Percentiles rank a stretch among this genome's conserved stretches.
Conservation (phyloP, 2,329 filamentous ascomycete genomes). For the Didymella glomerata region DNA sequence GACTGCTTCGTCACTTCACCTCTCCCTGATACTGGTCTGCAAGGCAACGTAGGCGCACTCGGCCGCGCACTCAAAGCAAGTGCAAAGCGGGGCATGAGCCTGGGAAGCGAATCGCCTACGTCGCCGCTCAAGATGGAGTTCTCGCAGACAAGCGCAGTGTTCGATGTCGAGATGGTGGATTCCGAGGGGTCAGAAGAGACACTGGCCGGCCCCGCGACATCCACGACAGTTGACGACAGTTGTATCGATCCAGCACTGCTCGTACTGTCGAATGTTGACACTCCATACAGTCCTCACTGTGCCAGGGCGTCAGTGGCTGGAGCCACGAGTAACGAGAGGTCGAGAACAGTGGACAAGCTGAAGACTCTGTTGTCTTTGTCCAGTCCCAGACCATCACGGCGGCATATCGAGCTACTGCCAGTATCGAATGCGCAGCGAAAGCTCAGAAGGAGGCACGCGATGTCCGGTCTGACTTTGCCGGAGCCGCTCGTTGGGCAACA, state of each 20-base stretch:
- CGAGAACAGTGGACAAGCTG: not conserved
- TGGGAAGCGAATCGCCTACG: not conserved
- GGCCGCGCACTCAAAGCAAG: not conserved
- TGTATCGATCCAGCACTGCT: slow-evolving; percentile 4
- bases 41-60: not conserved
- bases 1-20: slow-evolving; percentile 9
- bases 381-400: not conserved
- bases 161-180: not conserved
- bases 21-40: too few species aligned
- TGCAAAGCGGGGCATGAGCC: not conserved
- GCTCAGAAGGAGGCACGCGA: too few species aligned
- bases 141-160: not conserved
- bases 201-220: not conserved
- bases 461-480: not conserved
- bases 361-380: not conserved
- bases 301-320: not conserved
- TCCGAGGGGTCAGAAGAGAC: not conserved
- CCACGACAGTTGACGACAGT: not conserved
- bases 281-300: not conserved
- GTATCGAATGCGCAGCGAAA: not conserved
- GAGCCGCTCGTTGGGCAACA: not conserved
- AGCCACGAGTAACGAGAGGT: too few species aligned
- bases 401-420: not conserved
- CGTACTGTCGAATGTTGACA: not conserved
- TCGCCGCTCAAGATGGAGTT: not conserved